Percentiles rank a stretch among this genome's conserved stretches.
Evolutionary conservation across 1,139 yeast genomes (phyloP).

Genomic region (Blastobotrys aristatus): DNA sequence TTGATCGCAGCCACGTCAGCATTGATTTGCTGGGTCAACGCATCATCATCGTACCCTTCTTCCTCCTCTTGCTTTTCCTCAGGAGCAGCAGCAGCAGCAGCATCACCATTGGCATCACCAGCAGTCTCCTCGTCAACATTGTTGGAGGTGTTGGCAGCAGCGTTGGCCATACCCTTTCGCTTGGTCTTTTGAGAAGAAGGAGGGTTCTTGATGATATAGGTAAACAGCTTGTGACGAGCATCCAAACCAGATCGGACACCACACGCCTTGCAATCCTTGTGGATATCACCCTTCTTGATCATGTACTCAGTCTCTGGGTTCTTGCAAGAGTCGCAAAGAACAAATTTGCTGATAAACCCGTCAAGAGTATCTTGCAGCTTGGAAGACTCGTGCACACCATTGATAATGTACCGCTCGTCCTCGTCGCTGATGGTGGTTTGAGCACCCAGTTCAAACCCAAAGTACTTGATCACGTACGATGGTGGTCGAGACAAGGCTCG

Average conservation of each 20-base stretch:
- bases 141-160: slow-evolving; percentile 71
- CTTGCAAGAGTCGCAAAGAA: slow-evolving; percentile 89
- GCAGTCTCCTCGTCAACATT: not conserved
- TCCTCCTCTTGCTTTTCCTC: slow-evolving; percentile 31
- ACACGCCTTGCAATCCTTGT: slow-evolving; percentile 97
- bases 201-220: slow-evolving; percentile 89
- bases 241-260: slow-evolving; percentile 85
- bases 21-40: slow-evolving; percentile 70
- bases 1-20: slow-evolving; percentile 63
- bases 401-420: slow-evolving; percentile 83
- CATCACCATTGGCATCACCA: slow-evolving; percentile 29
- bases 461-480: slow-evolving; percentile 83
- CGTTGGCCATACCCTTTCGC: slow-evolving; percentile 72
- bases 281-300: slow-evolving; percentile 68
- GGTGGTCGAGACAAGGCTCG: slow-evolving; percentile 93
- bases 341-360: slow-evolving; percentile 89
- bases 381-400: slow-evolving; percentile 89
- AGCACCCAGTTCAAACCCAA: slow-evolving; percentile 97
- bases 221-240: slow-evolving; percentile 78
- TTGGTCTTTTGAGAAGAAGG: slow-evolving; percentile 52
- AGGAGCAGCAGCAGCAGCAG: slow-evolving; percentile 29
- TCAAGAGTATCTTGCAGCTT: slow-evolving; percentile 92
- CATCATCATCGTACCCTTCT: slow-evolving; percentile 65
- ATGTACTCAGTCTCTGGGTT: slow-evolving; percentile 96
- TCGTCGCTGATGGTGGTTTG: slow-evolving; percentile 78